These are phyloP conservation scores for Nitzschia sp. DNA, from an alignment of 108 stramenopile species.

Conservation along the genomic window DNA sequence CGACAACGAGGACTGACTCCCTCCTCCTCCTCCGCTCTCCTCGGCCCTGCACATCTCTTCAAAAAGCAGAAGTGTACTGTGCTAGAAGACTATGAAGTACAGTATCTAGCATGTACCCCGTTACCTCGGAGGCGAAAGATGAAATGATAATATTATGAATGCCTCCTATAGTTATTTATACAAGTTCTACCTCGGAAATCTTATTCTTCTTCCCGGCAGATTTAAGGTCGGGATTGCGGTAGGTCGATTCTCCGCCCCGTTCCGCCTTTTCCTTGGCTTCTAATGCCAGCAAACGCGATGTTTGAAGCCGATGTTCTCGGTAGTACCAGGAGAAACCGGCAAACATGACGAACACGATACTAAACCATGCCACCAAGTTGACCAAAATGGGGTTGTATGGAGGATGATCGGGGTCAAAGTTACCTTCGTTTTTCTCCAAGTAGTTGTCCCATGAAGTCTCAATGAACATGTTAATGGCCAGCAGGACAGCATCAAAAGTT, in stretches of 20 bases:
- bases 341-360: constrained; percentile 62
- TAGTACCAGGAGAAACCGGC: constrained; percentile 68
- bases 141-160: no score
- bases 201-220: background rate
- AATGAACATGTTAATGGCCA: constrained; percentile 76
- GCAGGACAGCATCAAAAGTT: constrained; percentile 79
- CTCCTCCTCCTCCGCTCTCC: no score
- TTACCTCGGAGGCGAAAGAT: no score
- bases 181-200: background rate
- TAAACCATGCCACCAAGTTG: constrained; percentile 64
- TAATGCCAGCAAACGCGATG: constrained; percentile 50
- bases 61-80: no score
- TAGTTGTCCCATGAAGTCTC: constrained; percentile 67
- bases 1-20: no score
- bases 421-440: constrained; percentile 58
- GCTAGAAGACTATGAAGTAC: no score
- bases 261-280: constrained; percentile 56
- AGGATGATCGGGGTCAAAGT: constrained; percentile 40
- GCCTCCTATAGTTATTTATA: background rate
- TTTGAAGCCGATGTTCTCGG: constrained; percentile 59
- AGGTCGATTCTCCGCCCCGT: background rate
- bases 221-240: background rate
- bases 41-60: no score
- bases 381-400: constrained; percentile 68
- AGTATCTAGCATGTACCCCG: no score